phyloP scores from a whole-genome alignment of 495 filamentous ascomycete genomes.

The Aspergillus mulundensis region DNA sequence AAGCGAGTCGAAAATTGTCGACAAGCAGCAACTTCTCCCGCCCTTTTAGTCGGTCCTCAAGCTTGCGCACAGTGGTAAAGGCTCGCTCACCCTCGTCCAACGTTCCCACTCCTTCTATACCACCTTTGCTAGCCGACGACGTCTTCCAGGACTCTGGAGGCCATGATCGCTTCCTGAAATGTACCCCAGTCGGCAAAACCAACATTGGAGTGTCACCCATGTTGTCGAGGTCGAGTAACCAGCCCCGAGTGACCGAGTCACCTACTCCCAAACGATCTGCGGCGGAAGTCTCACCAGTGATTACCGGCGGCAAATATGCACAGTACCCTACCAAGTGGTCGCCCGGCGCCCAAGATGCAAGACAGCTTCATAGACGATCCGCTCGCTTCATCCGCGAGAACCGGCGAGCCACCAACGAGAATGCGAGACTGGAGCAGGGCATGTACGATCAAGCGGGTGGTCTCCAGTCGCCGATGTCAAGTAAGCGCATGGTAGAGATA shows the following conservation, averaged over 20 bases:
- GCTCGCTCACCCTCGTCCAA: conserved; percentile 9
- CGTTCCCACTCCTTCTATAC: background rate
- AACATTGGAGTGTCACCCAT: conserved; percentile 23
- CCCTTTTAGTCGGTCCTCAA: conserved; percentile 34
- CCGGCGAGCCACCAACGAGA: conserved; percentile 32
- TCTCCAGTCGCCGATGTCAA: conserved; percentile 36
- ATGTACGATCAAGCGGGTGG: conserved; percentile 23
- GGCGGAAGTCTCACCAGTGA: conserved; percentile 19
- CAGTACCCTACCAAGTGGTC: conserved; percentile 32
- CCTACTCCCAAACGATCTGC: conserved; percentile 27
- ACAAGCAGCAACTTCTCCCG: conserved; percentile 35
- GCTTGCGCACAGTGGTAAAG: conserved; percentile 25
- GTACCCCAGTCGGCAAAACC: background rate
- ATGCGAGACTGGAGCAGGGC: conserved; percentile 23
- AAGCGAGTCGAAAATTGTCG: conserved; percentile 5
- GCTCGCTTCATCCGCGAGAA: conserved; percentile 22
- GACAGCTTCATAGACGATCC: conserved; percentile 29
- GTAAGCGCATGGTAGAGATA: conserved; percentile 56
- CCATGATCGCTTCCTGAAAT: conserved; percentile 2
- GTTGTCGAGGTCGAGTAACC: conserved; percentile 23
- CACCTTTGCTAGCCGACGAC: background rate
- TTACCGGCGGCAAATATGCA: conserved; percentile 30
- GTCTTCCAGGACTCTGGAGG: background rate
- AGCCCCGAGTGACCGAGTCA: conserved; percentile 24
- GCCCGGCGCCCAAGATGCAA: conserved; percentile 23